These are phyloP conservation scores for Fragilariopsis cylindrus DNA, from an alignment of 108 stramenopile genomes.

Conservation along the genomic window DNA sequence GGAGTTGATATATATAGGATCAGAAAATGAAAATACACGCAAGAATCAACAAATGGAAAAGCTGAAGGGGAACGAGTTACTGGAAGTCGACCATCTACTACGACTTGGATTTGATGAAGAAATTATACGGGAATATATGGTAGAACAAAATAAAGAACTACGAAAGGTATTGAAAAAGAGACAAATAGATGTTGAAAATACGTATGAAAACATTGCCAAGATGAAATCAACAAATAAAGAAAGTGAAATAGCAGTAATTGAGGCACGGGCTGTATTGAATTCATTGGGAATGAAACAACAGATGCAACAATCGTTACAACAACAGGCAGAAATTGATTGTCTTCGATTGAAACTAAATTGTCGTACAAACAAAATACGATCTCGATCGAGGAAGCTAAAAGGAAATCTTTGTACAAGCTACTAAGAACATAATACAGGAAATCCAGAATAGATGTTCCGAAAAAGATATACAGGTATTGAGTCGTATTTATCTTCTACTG, in stretches of 20 bases:
- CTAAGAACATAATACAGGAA: slow-evolving; percentile 13
- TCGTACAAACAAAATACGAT: slow-evolving; percentile 5
- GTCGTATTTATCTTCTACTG: no score
- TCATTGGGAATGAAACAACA: neutral
- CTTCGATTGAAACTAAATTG: slow-evolving; percentile 4
- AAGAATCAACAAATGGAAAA: neutral
- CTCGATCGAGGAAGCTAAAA: slow-evolving; percentile 12
- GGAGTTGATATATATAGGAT: neutral
- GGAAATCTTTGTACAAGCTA: neutral
- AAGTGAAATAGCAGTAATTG: slow-evolving; percentile 18
- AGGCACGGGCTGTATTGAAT: neutral
- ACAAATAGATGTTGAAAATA: slow-evolving; percentile 15
- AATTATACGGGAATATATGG: neutral
- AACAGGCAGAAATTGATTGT: slow-evolving; percentile 19
- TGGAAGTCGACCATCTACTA: slow-evolving; percentile 3
- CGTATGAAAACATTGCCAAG: slow-evolving; percentile 2
- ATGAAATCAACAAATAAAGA: slow-evolving; percentile 15
- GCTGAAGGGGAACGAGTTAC: slow-evolving; percentile 18
- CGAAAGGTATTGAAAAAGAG: neutral
- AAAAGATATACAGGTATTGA: no score
- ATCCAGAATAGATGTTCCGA: neutral
- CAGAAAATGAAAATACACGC: no score
- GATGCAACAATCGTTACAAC: neutral
- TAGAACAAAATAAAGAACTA: slow-evolving; percentile 2
- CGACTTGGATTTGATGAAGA: slow-evolving; percentile 17